Conservation (phyloP, 345 rosid species). For the Chamaenerion angustifolium region DNA sequence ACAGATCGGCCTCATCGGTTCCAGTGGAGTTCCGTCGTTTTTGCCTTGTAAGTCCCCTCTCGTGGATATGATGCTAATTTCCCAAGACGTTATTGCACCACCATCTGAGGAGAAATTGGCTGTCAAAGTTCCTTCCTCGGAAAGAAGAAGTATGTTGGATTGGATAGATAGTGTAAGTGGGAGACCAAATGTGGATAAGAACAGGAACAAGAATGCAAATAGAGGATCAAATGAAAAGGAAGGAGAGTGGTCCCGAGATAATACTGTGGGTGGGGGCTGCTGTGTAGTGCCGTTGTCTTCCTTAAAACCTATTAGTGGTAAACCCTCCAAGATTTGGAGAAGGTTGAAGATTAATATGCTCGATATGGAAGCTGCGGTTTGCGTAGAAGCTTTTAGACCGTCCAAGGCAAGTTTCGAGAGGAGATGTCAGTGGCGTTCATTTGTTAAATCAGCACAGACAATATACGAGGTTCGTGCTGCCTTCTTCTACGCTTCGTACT, state of each 20-base stretch:
- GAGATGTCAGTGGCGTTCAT: slow-evolving; percentile 74
- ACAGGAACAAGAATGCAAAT: slow-evolving; percentile 12
- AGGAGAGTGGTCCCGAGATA: slow-evolving; percentile 17
- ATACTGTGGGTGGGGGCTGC: slow-evolving; percentile 19
- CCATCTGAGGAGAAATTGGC: slow-evolving; percentile 18
- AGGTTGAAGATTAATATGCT: slow-evolving; percentile 66
- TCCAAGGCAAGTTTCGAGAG: slow-evolving; percentile 43
- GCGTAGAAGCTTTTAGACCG: slow-evolving; percentile 60
- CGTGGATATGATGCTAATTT: slow-evolving; percentile 23
- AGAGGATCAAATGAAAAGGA: slow-evolving; percentile 32
- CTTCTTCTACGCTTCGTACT: neutral
- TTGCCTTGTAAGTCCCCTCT: slow-evolving; percentile 35
- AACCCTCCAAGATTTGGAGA: slow-evolving; percentile 33
- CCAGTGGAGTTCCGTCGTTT: slow-evolving; percentile 58
- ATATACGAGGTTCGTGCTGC: slow-evolving; percentile 53
- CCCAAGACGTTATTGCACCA: slow-evolving; percentile 18
- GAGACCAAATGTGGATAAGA: slow-evolving; percentile 17
- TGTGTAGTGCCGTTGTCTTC: slow-evolving; percentile 76
- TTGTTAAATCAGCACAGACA: slow-evolving; percentile 68
- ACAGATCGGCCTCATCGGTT: slow-evolving; percentile 78
- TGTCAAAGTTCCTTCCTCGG: slow-evolving; percentile 15
- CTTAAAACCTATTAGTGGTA: slow-evolving; percentile 54
- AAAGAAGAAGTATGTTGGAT: slow-evolving; percentile 18
- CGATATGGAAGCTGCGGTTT: slow-evolving; percentile 85
- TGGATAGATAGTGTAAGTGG: slow-evolving; percentile 2